Conservation (phyloP, 331 rosid species). For the Malus hybrid region DNA sequence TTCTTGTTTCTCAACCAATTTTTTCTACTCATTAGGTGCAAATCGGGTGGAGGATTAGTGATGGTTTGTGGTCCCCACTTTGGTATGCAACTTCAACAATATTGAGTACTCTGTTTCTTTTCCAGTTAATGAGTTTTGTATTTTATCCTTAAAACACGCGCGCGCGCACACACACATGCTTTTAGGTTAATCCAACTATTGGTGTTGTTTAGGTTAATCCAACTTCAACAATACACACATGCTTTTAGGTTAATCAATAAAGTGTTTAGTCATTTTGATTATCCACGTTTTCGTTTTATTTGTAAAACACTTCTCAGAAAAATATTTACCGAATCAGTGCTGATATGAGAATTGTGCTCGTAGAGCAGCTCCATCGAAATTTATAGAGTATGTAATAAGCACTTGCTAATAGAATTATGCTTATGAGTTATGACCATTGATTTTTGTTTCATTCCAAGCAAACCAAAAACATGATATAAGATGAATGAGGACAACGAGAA, state of each 20-base stretch:
- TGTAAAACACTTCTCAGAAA: too few relatives aligned
- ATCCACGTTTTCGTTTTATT: too few relatives aligned
- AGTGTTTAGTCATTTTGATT: too few relatives aligned
- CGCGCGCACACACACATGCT: too few relatives aligned
- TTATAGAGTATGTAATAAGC: background rate
- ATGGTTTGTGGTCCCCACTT: slow-evolving; percentile 59
- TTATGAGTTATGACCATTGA: background rate
- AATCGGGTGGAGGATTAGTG: slow-evolving; percentile 27
- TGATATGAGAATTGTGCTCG: too few relatives aligned
- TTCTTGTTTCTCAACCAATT: background rate
- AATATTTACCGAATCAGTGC: too few relatives aligned
- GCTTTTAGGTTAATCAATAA: too few relatives aligned
- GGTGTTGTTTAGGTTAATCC: too few relatives aligned
- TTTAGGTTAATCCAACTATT: too few relatives aligned
- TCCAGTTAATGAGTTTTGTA: background rate
- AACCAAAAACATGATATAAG: background rate
- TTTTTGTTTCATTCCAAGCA: slow-evolving; percentile 2
- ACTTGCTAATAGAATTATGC: background rate
- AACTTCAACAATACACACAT: too few relatives aligned
- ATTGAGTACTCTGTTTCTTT: background rate
- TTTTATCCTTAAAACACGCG: background rate
- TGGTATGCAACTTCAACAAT: slow-evolving; percentile 11
- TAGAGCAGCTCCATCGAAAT: too few relatives aligned
- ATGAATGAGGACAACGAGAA: background rate
- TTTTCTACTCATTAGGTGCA: slow-evolving; percentile 53